Evolutionary conservation across 441 rosid genomes (phyloP).

Genomic region (Melastoma candidum): DNA sequence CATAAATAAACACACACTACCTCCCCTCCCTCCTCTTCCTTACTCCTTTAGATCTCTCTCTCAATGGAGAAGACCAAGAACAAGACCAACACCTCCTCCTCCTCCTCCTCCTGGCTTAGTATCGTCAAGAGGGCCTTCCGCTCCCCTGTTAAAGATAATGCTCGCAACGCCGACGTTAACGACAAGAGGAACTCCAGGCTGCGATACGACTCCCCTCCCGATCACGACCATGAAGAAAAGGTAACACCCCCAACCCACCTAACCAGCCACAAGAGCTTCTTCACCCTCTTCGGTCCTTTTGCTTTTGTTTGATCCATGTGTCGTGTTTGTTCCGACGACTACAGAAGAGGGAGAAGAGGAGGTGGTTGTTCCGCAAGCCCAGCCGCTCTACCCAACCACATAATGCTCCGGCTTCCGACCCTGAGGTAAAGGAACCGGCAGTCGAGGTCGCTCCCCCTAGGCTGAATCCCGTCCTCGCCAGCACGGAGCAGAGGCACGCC

Average conservation of each 20-base stretch:
- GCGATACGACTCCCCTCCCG: slow-evolving; percentile 28
- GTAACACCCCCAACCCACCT: neutral
- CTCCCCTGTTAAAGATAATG: slow-evolving; percentile 44
- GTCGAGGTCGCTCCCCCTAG: no score
- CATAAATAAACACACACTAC: no score
- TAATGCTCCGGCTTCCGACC: slow-evolving; percentile 1
- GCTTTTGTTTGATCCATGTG: no score
- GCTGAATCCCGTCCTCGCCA: no score
- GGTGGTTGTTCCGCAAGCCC: slow-evolving; percentile 77
- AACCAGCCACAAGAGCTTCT: no score
- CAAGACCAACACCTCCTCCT: no score
- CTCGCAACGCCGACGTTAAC: slow-evolving; percentile 23
- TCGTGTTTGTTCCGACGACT: neutral
- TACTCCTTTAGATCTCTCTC: no score
- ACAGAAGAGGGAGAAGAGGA: slow-evolving; percentile 73
- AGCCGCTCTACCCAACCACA: slow-evolving; percentile 22
- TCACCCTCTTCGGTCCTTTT: no score
- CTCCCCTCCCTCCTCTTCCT: no score
- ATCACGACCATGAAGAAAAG: slow-evolving; percentile 64
- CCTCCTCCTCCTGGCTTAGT: slow-evolving; percentile 52
- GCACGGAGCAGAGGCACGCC: slow-evolving; percentile 22
- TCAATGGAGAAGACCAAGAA: no score
- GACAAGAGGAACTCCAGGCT: slow-evolving; percentile 28
- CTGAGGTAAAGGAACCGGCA: slow-evolving; percentile 7
- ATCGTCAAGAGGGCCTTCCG: slow-evolving; percentile 86